phyloP scores from a whole-genome alignment of 179 eudicot genomes.

The Silene noctiflora region DNA sequence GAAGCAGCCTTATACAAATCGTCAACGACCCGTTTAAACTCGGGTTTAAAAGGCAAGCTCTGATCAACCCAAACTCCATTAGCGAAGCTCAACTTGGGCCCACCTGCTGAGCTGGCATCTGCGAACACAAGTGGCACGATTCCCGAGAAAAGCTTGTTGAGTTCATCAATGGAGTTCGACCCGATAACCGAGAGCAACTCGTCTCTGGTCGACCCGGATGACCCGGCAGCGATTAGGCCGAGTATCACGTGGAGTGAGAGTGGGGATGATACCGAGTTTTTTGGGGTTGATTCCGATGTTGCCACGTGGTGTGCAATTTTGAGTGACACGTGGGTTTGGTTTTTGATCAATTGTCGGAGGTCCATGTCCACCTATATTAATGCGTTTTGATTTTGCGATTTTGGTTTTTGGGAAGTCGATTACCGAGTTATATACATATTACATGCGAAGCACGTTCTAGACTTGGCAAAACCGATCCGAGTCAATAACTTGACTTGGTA shows the following conservation, averaged over 20 bases:
- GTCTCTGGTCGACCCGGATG: slow-evolving; percentile 51
- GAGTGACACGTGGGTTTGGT: background rate
- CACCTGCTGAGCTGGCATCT: slow-evolving; percentile 50
- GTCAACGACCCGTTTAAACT: slow-evolving; percentile 50
- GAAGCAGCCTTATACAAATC: slow-evolving; percentile 46
- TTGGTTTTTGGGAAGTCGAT: no score
- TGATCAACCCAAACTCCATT: slow-evolving; percentile 70
- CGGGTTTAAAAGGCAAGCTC: slow-evolving; percentile 38
- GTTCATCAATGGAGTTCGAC: slow-evolving; percentile 49
- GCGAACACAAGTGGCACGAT: slow-evolving; percentile 53
- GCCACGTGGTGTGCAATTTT: background rate
- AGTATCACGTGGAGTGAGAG: slow-evolving; percentile 59
- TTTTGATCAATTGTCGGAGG: background rate
- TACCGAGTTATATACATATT: no score
- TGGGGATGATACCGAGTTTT: slow-evolving; percentile 45
- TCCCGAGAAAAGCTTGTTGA: slow-evolving; percentile 56
- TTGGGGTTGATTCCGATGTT: background rate
- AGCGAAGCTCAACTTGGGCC: slow-evolving; percentile 59
- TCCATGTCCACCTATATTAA: no score
- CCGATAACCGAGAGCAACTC: slow-evolving; percentile 56
- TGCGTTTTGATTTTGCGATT: no score
- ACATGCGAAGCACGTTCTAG: no score
- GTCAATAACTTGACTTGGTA: no score
- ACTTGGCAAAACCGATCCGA: no score
- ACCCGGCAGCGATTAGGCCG: slow-evolving; percentile 64